Percentiles rank a stretch among this genome's conserved stretches.
Conservation (phyloP, 2,329 filamentous ascomycete species). For the Penicillium sp. region DNA sequence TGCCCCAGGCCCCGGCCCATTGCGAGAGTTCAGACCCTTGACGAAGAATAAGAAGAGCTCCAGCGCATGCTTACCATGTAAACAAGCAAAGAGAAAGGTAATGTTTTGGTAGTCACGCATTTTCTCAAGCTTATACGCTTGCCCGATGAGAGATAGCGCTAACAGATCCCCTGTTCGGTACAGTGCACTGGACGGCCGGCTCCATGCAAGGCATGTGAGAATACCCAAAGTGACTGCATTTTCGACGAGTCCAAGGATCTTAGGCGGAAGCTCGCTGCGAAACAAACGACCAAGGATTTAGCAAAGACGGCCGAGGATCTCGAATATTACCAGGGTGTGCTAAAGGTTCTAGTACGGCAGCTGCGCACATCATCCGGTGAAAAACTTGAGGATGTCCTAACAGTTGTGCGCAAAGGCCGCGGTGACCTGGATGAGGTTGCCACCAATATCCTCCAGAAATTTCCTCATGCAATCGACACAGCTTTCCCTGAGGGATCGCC, state of each 20-base stretch:
- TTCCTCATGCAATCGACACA: not conserved
- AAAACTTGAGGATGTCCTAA: constrained; percentile 31
- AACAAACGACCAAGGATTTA: constrained; percentile 41
- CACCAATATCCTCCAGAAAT: constrained; percentile 8
- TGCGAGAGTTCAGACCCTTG: constrained; percentile 26
- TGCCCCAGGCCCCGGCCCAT: constrained; percentile 32
- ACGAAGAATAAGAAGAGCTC: constrained; percentile 42
- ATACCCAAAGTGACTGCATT: constrained; percentile 34
- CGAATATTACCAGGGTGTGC: constrained; percentile 37
- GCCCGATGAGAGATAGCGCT: not conserved
- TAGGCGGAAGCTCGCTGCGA: constrained; percentile 43
- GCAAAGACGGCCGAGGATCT: constrained; percentile 40
- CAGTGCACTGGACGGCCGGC: constrained; percentile 42
- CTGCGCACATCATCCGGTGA: constrained; percentile 33
- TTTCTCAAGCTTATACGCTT: not conserved
- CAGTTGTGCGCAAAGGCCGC: constrained; percentile 33
- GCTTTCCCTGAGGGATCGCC: constrained; percentile 7
- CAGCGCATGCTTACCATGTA: constrained; percentile 41
- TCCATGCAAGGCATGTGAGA: constrained; percentile 43
- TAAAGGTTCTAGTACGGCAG: constrained; percentile 36
- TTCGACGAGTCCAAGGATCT: constrained; percentile 44
- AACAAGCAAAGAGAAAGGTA: constrained; percentile 45
- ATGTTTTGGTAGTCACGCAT: not conserved
- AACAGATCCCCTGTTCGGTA: constrained; percentile 10
- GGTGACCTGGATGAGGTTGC: constrained; percentile 34